These are phyloP conservation scores for Liriodendron chinense DNA, from an alignment of 164 flowering plant species.

Conservation along the genomic window DNA sequence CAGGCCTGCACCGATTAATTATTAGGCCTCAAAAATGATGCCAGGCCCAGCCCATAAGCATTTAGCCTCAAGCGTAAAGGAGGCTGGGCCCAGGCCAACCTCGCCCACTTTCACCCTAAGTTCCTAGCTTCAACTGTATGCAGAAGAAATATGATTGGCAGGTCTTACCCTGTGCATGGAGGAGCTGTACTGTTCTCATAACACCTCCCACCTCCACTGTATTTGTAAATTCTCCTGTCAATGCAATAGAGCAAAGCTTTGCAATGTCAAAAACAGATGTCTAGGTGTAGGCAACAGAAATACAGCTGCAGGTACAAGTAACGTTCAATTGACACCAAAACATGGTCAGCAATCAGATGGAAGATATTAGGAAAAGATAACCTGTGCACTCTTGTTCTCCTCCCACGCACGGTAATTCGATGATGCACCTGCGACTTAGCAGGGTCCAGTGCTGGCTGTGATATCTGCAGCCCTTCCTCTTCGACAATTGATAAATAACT, in stretches of 20 bases:
- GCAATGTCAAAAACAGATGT: background rate
- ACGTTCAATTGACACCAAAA: background rate
- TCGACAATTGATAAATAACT: conserved; percentile 71
- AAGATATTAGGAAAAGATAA: conserved; percentile 15
- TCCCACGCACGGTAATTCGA: conserved; percentile 66
- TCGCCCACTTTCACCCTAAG: background rate
- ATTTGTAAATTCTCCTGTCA: conserved; percentile 68
- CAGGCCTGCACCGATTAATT: too few relatives aligned
- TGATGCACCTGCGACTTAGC: conserved; percentile 76
- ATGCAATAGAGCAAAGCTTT: conserved; percentile 1
- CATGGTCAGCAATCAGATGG: background rate
- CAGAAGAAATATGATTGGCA: background rate
- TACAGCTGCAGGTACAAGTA: background rate
- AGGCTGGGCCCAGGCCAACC: background rate
- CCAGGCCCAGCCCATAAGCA: too few relatives aligned
- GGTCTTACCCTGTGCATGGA: conserved; percentile 80
- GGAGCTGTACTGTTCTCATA: conserved; percentile 68
- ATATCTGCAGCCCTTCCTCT: conserved; percentile 88
- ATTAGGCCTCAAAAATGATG: too few relatives aligned
- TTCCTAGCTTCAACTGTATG: background rate
- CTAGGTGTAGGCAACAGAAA: background rate
- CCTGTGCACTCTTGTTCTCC: conserved; percentile 72
- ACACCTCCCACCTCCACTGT: conserved; percentile 59
- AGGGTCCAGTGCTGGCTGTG: conserved; percentile 93
- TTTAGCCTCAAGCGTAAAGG: background rate